Percentiles rank a stretch among this genome's conserved stretches.
Evolutionary conservation across 2,329 filamentous ascomycete species (phyloP).

Genomic region (Colletotrichum horii): DNA sequence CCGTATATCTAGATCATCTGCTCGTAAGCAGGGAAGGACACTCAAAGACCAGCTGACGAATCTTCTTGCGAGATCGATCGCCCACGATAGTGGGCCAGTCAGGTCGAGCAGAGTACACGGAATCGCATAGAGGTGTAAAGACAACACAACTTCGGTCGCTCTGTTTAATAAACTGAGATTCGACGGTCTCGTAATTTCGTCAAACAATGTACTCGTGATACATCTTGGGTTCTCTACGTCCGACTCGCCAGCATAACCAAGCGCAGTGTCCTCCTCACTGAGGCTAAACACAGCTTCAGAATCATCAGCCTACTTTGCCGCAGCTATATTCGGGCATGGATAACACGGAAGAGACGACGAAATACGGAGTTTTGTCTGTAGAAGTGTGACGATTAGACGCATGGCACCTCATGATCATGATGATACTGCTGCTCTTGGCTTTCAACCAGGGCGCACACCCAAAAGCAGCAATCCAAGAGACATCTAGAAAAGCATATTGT

Average conservation of each 20-base stretch:
- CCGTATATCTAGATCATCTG: not conserved
- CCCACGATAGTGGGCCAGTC: not conserved
- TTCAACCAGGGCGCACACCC: not conserved
- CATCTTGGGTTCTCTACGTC: not conserved
- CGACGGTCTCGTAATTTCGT: not conserved
- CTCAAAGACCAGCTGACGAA: not conserved
- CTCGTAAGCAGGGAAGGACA: fast-evolving
- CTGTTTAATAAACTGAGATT: fast-evolving
- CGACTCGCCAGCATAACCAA: not conserved
- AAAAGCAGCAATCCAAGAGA: not conserved
- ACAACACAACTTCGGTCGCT: not conserved
- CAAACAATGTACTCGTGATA: no score
- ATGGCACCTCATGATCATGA: not conserved
- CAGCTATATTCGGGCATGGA: not conserved
- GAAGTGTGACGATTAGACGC: fast-evolving
- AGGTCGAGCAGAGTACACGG: not conserved
- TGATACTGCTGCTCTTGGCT: not conserved
- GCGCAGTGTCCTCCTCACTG: not conserved
- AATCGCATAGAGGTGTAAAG: not conserved
- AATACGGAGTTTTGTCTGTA: not conserved
- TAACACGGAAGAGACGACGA: not conserved
- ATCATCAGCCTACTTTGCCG: not conserved
- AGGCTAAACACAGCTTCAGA: not conserved
- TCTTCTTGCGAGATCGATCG: not conserved
- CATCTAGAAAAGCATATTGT: no score